Evolutionary conservation across 164 flowering plant genomes (phyloP), one percentile per base, ranked within the genome.

Genomic region (Macadamia tetraphylla): DNA sequence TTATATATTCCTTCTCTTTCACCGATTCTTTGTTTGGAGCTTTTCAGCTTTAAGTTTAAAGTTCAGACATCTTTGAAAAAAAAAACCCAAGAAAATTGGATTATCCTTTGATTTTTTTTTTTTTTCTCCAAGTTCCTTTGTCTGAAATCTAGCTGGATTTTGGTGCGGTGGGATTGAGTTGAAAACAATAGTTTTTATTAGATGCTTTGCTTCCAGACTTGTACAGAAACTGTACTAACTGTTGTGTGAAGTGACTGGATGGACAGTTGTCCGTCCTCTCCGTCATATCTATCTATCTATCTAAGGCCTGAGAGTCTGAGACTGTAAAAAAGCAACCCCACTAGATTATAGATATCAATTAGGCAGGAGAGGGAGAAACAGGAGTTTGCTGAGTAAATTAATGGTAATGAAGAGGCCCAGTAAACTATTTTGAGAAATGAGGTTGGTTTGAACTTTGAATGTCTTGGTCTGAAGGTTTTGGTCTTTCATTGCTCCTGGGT

Each of bases 221-320:
- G 57, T 53, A 59, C 63, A 43, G 62, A 73, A 76, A 61, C 62
- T 65, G 82, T 75, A 74, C 71, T 23, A 23, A 23, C 23, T 23
- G 23, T 23, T 62, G 73, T 43, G 55, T 81, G 93, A 88, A 77
- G 77, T 82, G 94, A 87, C 85, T 79, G 85, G 85, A 76, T 72
- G 82, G 80, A 76, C 84, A 80, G 84, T 73, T 75, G 81, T 72
- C 78, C 78, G 48, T 76, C 70, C 78, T 74, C 76, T 79, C 77
- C 81, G 73, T 84, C 81, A 84, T 80, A 83, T 79, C 86, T 79
- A 80, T 80, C 82, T 65, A 35, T 23, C 23, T 23, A 23, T 23
- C 23, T 23, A 69, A 71, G 42, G 44, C 69, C 69, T 69, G 40
- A 35, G 40, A 35, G 40, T 2, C 40, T 74, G 64, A 74, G 70